Evolutionary conservation across 2,329 filamentous ascomycete genomes (phyloP), one percentile per base, ranked within the genome.

Genomic region (Ascomycota sp.): DNA sequence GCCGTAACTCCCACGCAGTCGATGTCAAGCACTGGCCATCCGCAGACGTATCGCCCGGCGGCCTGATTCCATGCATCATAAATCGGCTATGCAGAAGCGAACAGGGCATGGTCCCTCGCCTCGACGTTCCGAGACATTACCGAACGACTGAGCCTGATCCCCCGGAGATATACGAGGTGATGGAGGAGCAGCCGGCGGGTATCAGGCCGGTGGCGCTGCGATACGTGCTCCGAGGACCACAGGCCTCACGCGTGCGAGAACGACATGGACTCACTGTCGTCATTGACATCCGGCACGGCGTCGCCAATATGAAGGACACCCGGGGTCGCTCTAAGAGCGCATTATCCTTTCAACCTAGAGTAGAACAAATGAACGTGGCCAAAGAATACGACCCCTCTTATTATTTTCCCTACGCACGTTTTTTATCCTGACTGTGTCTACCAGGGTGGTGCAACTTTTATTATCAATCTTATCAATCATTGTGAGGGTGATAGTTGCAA

Each of bases 151-250:
- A 20, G 17, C 28, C 32, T 7, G 39, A 45, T 26, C 33, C 6
- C 8, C 30, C 32, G 20, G 38, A 40, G 7, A 43, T 44, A 22
- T 39, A 44, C 12, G 40, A 44, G 20, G 40, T 40, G 3, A 37
- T 46, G 33, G 40, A 39, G 3, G 39, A 37, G 19, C 19, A 4
- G 19, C 9, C 27, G 8, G 27, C 5, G 27, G 2, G 10, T 37
- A 39, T 12, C 41, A 35, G 20, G 31, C 15, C 34, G 31, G 9
- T 28, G 35, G n/a, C 35, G 35, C 25, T 33, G 37, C 8, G 30
- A 32, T 10, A 40, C 38, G 7, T 52, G 50, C 27, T 51, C 48
- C 5, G 50, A 52, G 31, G 50, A 52, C 22, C 37, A 44, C 22
- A 35, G 36, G 23, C 47, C 47, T 11, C 48, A 52, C 27, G 29